Conservation (phyloP, 176 grass and related monocot genomes). For the Chloris gayana region DNA sequence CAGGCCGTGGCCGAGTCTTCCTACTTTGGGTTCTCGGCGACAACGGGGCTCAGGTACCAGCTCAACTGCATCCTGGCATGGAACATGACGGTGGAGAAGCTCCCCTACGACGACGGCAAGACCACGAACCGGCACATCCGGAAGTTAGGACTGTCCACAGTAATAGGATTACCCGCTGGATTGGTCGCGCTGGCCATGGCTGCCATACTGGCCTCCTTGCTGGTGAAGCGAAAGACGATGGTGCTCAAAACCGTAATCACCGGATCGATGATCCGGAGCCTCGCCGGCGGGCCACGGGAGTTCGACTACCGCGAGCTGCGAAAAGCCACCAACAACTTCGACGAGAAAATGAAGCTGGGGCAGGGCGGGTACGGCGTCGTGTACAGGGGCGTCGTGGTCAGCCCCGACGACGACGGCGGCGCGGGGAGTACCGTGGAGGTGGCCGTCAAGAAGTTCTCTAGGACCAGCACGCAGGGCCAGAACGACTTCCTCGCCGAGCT, state of each 20-base stretch:
- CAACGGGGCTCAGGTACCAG: conserved; percentile 66
- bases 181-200: not conserved
- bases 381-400: conserved; percentile 61
- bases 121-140: too few relatives aligned
- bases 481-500: conserved; percentile 90
- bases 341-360: conserved; percentile 84
- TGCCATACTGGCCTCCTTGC: conserved; percentile 35
- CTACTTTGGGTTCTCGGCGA: conserved; percentile 85
- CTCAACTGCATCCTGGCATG: conserved; percentile 93
- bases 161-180: conserved; percentile 43
- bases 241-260: conserved; percentile 43
- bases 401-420: conserved; percentile 32
- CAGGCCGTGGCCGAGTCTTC: conserved; percentile 30
- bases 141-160: conserved; percentile 20
- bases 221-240: conserved; percentile 32
- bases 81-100: conserved; percentile 79
- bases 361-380: conserved; percentile 87
- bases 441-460: conserved; percentile 91
- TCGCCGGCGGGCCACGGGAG: conserved; percentile 78
- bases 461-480: conserved; percentile 70
- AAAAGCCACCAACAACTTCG: conserved; percentile 84
- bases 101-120: conserved; percentile 33
- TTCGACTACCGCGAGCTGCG: conserved; percentile 77
- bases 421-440: conserved; percentile 51
- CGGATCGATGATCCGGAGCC: conserved; percentile 54